phyloP scores from a whole-genome alignment of 306 rosid genomes.

The Arachis stenosperma region DNA sequence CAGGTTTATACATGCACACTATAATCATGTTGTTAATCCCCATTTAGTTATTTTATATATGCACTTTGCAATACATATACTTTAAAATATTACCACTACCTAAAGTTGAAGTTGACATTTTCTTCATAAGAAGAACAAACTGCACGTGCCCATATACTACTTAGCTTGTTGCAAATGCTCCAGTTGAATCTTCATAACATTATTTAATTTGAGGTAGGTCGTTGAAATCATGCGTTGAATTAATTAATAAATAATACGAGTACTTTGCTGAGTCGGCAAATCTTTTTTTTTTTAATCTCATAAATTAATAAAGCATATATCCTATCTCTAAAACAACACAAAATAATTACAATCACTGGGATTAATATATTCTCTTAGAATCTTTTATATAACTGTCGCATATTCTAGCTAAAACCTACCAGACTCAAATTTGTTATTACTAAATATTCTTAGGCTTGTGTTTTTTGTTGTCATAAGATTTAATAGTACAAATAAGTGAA shows the following conservation, averaged over 20 bases:
- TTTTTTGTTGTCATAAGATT: background rate
- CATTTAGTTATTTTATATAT: background rate
- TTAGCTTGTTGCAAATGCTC: too few relatives aligned
- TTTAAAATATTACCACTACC: background rate
- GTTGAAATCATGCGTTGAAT: too few relatives aligned
- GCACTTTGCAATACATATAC: background rate
- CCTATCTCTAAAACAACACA: background rate
- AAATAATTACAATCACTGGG: background rate
- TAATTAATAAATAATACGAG: too few relatives aligned
- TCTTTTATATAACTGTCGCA: background rate
- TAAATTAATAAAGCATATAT: background rate
- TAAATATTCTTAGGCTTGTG: background rate
- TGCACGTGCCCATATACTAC: background rate
- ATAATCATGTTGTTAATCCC: background rate
- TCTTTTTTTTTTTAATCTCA: background rate
- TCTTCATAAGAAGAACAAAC: background rate
- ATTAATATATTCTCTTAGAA: background rate
- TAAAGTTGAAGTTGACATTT: background rate
- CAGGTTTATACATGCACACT: background rate
- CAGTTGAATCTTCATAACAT: too few relatives aligned
- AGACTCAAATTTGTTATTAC: background rate
- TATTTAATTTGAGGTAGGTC: too few relatives aligned
- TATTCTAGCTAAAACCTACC: background rate
- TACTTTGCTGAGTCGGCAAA: background rate
- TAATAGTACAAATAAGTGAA: too few relatives aligned